These are phyloP conservation scores for Trichoderma sp. DNA, from an alignment of 2,329 filamentous ascomycete species.

Conservation along the genomic window DNA sequence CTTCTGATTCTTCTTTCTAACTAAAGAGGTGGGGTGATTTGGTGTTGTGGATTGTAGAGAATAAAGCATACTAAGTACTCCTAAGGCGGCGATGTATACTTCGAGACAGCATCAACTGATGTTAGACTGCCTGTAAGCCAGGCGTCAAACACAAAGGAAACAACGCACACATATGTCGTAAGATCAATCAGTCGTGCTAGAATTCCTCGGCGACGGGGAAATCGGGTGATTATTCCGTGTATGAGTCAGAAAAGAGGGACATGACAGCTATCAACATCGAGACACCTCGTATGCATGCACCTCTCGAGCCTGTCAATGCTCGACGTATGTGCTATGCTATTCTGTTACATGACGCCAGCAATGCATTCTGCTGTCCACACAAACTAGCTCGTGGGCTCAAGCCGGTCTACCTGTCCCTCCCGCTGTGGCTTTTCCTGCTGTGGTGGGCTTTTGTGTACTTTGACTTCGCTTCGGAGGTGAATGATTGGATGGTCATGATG, in stretches of 20 bases:
- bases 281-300: neutral
- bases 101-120: neutral
- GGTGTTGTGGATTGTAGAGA: neutral
- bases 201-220: neutral
- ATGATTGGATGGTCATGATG: neutral
- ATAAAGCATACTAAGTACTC: neutral
- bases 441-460: neutral
- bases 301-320: neutral
- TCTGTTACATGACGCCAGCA: neutral
- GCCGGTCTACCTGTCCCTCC: neutral
- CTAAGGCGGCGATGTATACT: neutral
- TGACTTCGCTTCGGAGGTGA: neutral
- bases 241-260: neutral
- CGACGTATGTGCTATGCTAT: neutral
- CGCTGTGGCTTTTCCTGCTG: neutral
- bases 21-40: neutral
- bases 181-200: neutral
- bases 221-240: neutral
- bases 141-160: neutral
- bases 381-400: neutral
- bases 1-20: neutral
- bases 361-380: neutral
- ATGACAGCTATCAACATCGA: neutral
- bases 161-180: neutral
- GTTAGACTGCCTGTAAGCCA: neutral